Percentiles rank a stretch among this genome's conserved stretches.
Evolutionary conservation across 176 grass and related monocot genomes (phyloP).

Genomic region (Leersia perrieri): DNA sequence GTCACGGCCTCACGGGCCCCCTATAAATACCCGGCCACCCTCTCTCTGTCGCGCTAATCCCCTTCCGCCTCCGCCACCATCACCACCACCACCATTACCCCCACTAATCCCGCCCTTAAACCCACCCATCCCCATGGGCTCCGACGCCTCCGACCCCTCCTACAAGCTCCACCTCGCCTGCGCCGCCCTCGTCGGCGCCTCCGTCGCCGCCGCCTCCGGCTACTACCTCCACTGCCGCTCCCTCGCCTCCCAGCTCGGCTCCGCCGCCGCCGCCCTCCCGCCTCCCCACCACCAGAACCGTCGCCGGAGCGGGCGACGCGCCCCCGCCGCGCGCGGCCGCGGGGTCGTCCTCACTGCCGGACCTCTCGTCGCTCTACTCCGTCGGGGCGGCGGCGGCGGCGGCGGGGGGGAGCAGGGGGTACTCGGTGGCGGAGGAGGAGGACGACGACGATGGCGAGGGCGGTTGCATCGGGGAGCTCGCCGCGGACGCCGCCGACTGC

Average conservation of each 20-base stretch:
- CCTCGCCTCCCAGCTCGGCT: slow-evolving; percentile 53
- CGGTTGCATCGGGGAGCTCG: slow-evolving; percentile 22
- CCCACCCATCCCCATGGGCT: slow-evolving; percentile 53
- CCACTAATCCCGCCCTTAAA: slow-evolving; percentile 32
- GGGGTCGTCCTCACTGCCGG: slow-evolving; percentile 53
- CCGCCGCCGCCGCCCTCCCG: slow-evolving; percentile 19
- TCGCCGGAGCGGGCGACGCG: too few relatives aligned
- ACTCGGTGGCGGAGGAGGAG: slow-evolving; percentile 40
- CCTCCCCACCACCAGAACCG: too few relatives aligned
- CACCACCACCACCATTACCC: neutral
- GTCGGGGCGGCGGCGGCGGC: neutral
- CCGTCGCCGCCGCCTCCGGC: slow-evolving; percentile 56
- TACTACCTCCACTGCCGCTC: slow-evolving; percentile 91
- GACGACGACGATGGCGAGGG: slow-evolving; percentile 31
- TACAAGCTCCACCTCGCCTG: slow-evolving; percentile 81
- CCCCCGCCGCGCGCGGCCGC: slow-evolving; percentile 1
- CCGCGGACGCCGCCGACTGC: slow-evolving; percentile 14
- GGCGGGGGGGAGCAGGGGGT: slow-evolving; percentile 11
- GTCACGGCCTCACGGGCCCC: too few relatives aligned
- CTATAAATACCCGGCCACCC: slow-evolving; percentile 38
- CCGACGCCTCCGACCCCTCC: slow-evolving; percentile 39
- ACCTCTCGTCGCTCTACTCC: slow-evolving; percentile 42
- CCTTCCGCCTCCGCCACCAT: neutral
- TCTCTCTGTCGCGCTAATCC: slow-evolving; percentile 7
- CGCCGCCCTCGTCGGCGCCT: slow-evolving; percentile 77